Conservation (phyloP, 2,329 filamentous ascomycete genomes). For the Aspergillus chevalieri region DNA sequence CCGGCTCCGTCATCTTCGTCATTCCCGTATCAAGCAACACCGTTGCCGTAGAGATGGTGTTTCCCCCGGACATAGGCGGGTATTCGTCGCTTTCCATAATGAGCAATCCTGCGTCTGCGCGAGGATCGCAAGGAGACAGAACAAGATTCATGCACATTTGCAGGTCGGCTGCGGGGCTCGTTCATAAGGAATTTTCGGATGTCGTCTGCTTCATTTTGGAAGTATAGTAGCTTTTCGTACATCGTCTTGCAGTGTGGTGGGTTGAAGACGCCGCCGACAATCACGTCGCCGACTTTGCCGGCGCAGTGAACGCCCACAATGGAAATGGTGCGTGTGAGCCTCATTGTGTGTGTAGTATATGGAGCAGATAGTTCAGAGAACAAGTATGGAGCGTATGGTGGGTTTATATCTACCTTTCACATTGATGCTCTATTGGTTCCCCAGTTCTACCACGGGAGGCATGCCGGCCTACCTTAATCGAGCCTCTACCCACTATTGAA, state of each 20-base stretch:
- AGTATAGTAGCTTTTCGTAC: constrained; percentile 44
- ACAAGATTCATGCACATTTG: constrained; percentile 37
- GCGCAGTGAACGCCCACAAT: constrained; percentile 15
- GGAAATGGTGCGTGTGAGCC: constrained; percentile 5
- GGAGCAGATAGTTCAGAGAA: neutral
- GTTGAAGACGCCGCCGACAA: constrained; percentile 43
- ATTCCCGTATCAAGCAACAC: constrained; percentile 45
- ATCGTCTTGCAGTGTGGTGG: constrained; percentile 33
- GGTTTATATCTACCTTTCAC: too few relatives aligned
- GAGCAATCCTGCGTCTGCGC: constrained; percentile 40
- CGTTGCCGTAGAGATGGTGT: constrained; percentile 39
- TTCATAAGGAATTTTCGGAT: constrained; percentile 40
- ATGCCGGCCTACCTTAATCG: too few relatives aligned
- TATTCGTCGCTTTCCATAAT: constrained; percentile 44
- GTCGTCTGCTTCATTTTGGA: constrained; percentile 33
- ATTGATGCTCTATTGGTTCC: too few relatives aligned
- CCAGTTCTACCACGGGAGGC: too few relatives aligned
- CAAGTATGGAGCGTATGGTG: too few relatives aligned
- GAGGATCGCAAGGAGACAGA: constrained; percentile 38
- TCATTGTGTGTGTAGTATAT: neutral
- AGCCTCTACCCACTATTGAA: too few relatives aligned
- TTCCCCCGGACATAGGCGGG: constrained; percentile 41
- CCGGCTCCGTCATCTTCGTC: constrained; percentile 39
- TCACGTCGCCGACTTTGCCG: constrained; percentile 43
- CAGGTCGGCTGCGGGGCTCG: constrained; percentile 40